phyloP scores from a whole-genome alignment of 78 protist species.

The Dictyostelium intermedium region DNA sequence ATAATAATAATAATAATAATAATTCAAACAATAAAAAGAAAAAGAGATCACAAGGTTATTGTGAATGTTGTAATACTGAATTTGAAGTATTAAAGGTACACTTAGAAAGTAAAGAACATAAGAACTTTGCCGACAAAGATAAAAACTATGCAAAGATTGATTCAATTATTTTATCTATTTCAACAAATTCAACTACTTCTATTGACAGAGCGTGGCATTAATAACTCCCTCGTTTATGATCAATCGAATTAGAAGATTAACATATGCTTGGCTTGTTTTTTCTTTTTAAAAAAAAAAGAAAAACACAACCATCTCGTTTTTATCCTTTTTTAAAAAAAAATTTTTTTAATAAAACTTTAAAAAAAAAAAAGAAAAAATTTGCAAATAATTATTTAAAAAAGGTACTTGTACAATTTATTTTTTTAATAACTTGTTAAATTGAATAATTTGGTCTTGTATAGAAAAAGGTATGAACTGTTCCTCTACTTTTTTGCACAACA shows the following conservation, averaged over 20 bases:
- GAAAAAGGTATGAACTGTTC: background rate
- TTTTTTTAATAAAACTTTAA: background rate
- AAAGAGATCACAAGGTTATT: conserved; percentile 61
- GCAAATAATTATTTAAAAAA: no score
- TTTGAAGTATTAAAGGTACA: conserved; percentile 49
- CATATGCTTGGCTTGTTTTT: background rate
- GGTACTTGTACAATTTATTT: background rate
- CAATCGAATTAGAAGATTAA: background rate
- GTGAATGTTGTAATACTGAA: conserved; percentile 71
- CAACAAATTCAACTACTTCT: background rate
- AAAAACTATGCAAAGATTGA: conserved; percentile 61
- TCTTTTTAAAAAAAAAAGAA: background rate
- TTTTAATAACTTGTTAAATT: background rate
- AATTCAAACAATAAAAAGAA: conserved; percentile 31
- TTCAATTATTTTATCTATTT: background rate
- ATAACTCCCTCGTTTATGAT: background rate
- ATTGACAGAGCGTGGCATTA: conserved; percentile 8
- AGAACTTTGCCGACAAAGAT: conserved; percentile 55
- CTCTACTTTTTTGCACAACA: background rate
- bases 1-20: background rate
- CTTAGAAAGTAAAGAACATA: conserved; percentile 67
- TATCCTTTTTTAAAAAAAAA: background rate
- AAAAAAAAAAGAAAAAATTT: background rate
- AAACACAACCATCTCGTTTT: background rate
- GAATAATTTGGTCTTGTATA: background rate